Base-by-base conservation (phyloP, 352 stramenopile genomes). In the Globisporangium megalacanthum region DNA sequence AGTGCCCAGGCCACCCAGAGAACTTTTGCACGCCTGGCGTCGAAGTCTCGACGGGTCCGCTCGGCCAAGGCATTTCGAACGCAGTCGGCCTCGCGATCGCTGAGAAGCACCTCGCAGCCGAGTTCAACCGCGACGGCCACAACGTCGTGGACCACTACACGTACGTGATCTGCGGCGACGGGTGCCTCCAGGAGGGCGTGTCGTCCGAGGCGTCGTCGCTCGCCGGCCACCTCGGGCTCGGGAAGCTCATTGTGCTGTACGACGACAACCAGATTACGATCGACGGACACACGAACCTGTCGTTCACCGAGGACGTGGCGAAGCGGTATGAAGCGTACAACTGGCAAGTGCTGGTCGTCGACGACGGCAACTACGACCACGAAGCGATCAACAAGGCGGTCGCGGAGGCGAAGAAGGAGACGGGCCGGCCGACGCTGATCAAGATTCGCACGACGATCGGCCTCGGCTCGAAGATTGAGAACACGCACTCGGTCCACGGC, bases 231-330 rank as follows among this genome's bases (percentile, higher is more conserved):
- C 81, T 99, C 44, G 96, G 96, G 25, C 81, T 99, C 6, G 97
- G 97, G 70, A 98, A 98, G 75, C 83, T 99, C 54, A 99, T 99
- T 72, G 96, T 99, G 48, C 76, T 99, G 13, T 99, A 99, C 79
- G 97, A 99, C 69, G 97, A 99, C 79, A 99, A 99, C 78, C 84
- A 97, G 64, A 99, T 99, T 78, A 99, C 97, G 29, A 99, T 99
- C 78, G 97, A 99, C 75, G 97, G 97, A 64, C 66, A 83, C 69
- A 99, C 97, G 17, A 77, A 91, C 53, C 65, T 99, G 42, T 96
- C 87, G 60, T 99, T 99, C 79, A 99, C 97, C 4, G 97, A 99
- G 68, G 95, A 99, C 73, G 96, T 99, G 52, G 60, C 79, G 64
- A 98, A 97, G 83, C 86, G 97, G 59, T 99, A 99, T 73, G 96